phyloP scores from a whole-genome alignment of 176 grass and related monocot genomes.

The Carex myosuroides region DNA sequence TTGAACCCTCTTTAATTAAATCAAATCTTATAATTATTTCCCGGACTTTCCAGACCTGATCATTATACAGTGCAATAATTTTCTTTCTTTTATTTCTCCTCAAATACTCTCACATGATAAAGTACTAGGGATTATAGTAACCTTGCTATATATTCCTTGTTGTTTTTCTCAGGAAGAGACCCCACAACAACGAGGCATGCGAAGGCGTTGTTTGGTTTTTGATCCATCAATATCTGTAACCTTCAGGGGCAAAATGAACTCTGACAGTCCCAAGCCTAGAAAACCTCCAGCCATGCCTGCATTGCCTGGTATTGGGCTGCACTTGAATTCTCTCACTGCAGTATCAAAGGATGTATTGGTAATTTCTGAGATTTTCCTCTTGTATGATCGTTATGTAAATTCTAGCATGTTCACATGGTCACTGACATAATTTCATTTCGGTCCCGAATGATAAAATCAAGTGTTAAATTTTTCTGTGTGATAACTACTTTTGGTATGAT shows the following conservation, averaged over 20 bases:
- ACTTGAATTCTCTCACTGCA: constrained; percentile 80
- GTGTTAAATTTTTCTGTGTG: too few relatives aligned
- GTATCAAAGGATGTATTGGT: constrained; percentile 55
- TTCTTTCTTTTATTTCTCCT: neutral
- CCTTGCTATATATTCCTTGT: neutral
- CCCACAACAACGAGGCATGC: constrained; percentile 77
- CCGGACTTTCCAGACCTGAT: neutral
- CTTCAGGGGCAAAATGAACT: constrained; percentile 49
- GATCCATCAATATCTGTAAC: constrained; percentile 42
- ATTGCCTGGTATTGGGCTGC: constrained; percentile 80
- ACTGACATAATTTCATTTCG: neutral
- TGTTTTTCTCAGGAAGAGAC: constrained; percentile 51
- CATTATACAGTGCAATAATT: neutral
- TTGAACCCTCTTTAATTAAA: neutral
- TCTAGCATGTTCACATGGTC: neutral
- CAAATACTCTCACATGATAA: neutral
- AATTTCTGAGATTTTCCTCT: neutral
- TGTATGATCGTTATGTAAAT: neutral
- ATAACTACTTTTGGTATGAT: neutral
- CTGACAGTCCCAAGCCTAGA: constrained; percentile 34
- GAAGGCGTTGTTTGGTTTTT: constrained; percentile 89
- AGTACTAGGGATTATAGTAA: neutral
- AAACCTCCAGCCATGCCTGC: constrained; percentile 35
- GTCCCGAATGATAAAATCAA: neutral
- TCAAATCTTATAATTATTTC: neutral